Evolutionary conservation across 2,329 filamentous ascomycete genomes (phyloP).

Genomic region (Didymella sp.): DNA sequence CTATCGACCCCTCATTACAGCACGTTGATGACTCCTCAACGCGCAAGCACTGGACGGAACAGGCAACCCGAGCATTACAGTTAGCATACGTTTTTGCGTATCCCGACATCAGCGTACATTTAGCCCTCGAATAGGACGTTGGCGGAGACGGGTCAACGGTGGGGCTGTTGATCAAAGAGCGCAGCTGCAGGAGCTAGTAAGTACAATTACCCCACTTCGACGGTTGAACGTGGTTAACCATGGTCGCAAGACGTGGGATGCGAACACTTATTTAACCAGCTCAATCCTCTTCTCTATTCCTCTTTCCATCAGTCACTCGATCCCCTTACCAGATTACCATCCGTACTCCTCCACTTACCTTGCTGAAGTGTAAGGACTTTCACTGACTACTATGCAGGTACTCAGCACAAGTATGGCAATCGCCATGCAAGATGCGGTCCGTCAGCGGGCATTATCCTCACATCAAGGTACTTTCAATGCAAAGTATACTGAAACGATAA

Average conservation of each 20-base stretch:
- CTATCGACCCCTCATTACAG: not conserved
- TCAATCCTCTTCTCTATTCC: not conserved
- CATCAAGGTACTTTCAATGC: slow-evolving; percentile 49
- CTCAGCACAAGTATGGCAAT: slow-evolving; percentile 39
- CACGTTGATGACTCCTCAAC: not conserved
- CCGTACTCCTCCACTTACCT: slow-evolving; percentile 28
- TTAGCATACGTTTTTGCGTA: not conserved
- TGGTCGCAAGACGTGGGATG: slow-evolving; percentile 9
- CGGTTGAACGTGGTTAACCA: slow-evolving; percentile 31
- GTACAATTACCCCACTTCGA: slow-evolving; percentile 39
- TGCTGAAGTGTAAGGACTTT: slow-evolving; percentile 5
- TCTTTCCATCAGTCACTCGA: not conserved
- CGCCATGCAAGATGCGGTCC: slow-evolving; percentile 42
- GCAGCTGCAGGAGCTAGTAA: slow-evolving; percentile 21
- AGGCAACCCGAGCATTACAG: not conserved
- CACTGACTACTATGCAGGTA: slow-evolving; percentile 34
- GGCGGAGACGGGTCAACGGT: not conserved
- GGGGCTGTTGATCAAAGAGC: slow-evolving; percentile 5
- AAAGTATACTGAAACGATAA: slow-evolving; percentile 48
- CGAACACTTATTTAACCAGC: slow-evolving; percentile 31
- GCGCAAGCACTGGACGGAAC: not conserved
- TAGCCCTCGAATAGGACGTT: slow-evolving; percentile 11
- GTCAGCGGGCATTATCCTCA: slow-evolving; percentile 45
- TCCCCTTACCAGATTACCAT: slow-evolving; percentile 10
- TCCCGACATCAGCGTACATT: slow-evolving; percentile 7